Base-by-base conservation (phyloP, 169 alveolate species). In the Babesia ovata region DNA sequence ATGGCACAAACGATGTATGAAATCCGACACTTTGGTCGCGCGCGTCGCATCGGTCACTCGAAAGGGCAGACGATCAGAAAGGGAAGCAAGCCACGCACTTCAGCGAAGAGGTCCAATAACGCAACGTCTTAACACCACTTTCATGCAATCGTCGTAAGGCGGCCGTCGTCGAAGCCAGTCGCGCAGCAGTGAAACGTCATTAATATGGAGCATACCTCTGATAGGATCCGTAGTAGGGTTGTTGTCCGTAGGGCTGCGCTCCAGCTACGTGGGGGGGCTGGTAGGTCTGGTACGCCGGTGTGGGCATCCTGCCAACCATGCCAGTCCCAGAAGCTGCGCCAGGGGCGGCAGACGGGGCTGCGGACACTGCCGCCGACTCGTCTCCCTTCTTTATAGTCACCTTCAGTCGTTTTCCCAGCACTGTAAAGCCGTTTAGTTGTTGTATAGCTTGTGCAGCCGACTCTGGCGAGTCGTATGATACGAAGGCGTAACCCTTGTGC, bases 401-500 rank as follows among this genome's bases (percentile, higher is more conserved):
- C 82, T 93, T 92, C 60, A 94, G 93, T 44, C 93, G 78, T 85
- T 94, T 94, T 42, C 92, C 92, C 52, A 89, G 77, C 29, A 94
- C 93, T 49, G 87, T 66, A 84, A 92, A 94, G 73, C 97, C 97
- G 71, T 94, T 94, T 95, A 94, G 94, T 50, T 90, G 86, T 42
- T 91, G 88, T 45, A 94, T 93, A 22, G 97, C 97, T 70, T 93
- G 92, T 0, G 96, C 95, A 14, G 97, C 97, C 36, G 95, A 75
- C 58, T 91, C 94, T 36, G 91, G 84, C 61, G 77, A 82, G 73
- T 93, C 96, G 61, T 92, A 94, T 0, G 97, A 92, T 46, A 94
- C 97, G 84, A 94, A 94, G 21, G 96, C 98, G 75, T 84, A 95
- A 39, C 98, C 98, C 69, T 93, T 86, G 86, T 93, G 92, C 59